Conservation (phyloP, 75 land plant genomes). For the Gnetum montanum region DNA sequence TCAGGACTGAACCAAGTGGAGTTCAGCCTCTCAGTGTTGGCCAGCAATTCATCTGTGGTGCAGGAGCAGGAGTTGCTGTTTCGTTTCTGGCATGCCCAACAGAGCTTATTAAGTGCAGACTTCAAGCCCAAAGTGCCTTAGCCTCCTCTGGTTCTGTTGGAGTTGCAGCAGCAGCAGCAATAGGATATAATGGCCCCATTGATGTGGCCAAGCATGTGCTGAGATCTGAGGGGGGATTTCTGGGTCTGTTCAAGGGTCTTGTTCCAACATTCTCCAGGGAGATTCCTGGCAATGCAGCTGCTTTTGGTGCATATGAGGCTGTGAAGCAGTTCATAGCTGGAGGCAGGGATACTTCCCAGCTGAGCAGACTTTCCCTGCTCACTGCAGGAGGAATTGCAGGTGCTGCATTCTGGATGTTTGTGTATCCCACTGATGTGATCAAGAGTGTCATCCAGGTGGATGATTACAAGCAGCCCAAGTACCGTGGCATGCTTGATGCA, state of each 20-base stretch:
- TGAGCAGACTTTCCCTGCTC: slow-evolving; percentile 22
- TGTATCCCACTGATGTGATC: slow-evolving; percentile 46
- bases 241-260: slow-evolving; percentile 32
- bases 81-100: slow-evolving; percentile 41
- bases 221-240: slow-evolving; percentile 23
- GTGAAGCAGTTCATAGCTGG: slow-evolving; percentile 29
- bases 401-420: slow-evolving; percentile 28
- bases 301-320: slow-evolving; percentile 39
- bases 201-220: slow-evolving; percentile 39
- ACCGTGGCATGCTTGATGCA: slow-evolving; percentile 36
- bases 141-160: background rate
- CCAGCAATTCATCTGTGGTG: slow-evolving; percentile 34
- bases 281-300: slow-evolving; percentile 39
- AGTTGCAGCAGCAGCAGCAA: slow-evolving; percentile 1
- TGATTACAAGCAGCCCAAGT: slow-evolving; percentile 35
- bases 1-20: slow-evolving; percentile 9
- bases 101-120: slow-evolving; percentile 38
- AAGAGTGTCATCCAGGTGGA: slow-evolving; percentile 52
- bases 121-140: slow-evolving; percentile 36
- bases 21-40: slow-evolving; percentile 5
- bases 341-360: slow-evolving; percentile 23
- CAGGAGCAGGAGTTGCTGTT: slow-evolving; percentile 36
- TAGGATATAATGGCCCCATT: slow-evolving; percentile 27
- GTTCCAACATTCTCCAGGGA: slow-evolving; percentile 37
- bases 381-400: slow-evolving; percentile 35